Evolutionary conservation across 108 stramenopile species (phyloP), one percentile per base, ranked within the genome.

Genomic region (Cyclotella sp.): DNA sequence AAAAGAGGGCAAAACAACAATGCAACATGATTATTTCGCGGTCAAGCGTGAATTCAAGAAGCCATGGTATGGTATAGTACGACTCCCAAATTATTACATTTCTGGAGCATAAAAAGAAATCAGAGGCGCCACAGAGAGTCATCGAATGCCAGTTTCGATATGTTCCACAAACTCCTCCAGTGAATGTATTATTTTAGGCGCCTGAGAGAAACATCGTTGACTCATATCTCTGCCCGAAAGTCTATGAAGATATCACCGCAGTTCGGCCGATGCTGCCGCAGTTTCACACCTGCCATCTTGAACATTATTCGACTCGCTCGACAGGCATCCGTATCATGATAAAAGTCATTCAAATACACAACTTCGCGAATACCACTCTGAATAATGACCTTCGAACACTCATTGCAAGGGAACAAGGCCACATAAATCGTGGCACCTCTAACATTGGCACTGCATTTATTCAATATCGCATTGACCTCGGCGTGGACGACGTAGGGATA

Each of bases 401-500:
- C 97, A 68, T 98, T 93, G 70, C 98, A 97, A 10, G 98, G 98
- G 76, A 98, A 99, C 21, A 99, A 86, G 0, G 97, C 97, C 16
- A 99, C 98, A 76, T 97, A 99, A 15, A 99, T 81, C 22, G 93
- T 86, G 0, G 91, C 79, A 28, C 89, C 95, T 29, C 89, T 72
- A 29, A 96, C 89, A 76, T 90, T 91, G 5, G 93, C 93, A 70
- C 87, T 88, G 72, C 95, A 93, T 71, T 95, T 96, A 80, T 99
- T 99, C 73, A 99, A 73, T 72, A 99, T 97, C 14, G 98, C 98
- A 87, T 99, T 99, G 24, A 93, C 90, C 87, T 99, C 98, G 1
- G 98, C 98, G 71, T 99, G 98, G 29, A 92, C 94, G n/a, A 99
- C 98, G 74, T 98, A 99, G 16, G 90, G 84, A 75, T 99, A 99